phyloP scores from a whole-genome alignment of 1,139 yeast genomes.

The Saccharomycopsis hybrid region DNA sequence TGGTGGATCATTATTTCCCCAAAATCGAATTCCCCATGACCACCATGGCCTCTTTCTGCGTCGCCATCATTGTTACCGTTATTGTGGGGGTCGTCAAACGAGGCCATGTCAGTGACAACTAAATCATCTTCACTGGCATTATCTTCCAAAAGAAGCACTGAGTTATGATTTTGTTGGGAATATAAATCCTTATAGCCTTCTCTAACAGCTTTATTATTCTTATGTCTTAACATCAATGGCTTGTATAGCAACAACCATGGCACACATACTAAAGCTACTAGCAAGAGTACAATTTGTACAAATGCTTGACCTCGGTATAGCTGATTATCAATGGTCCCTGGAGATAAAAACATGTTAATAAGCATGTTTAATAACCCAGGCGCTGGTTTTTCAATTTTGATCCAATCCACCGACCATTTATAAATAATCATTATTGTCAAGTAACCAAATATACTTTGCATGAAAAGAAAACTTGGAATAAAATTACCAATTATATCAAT shows the following conservation, averaged over 20 bases:
- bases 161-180: conserved; percentile 19
- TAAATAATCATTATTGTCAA: conserved; percentile 76
- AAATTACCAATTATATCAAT: conserved; percentile 91
- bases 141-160: conserved; percentile 23
- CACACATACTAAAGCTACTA: conserved; percentile 80
- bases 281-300: conserved; percentile 67
- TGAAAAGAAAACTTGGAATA: conserved; percentile 86
- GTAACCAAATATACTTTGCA: conserved; percentile 96
- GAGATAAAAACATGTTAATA: conserved; percentile 91
- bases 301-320: conserved; percentile 79
- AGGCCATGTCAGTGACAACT: conserved; percentile 23
- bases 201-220: conserved; percentile 29
- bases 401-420: conserved; percentile 96
- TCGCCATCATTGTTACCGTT: conserved; percentile 22
- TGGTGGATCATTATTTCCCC: conserved; percentile 97
- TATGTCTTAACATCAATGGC: conserved; percentile 65
- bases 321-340: conserved; percentile 80
- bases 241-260: conserved; percentile 90
- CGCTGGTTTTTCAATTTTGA: conserved; percentile 63
- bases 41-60: conserved; percentile 39
- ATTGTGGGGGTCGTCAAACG: no score
- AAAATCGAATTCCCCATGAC: conserved; percentile 53
- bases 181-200: conserved; percentile 26
- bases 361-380: conserved; percentile 94
- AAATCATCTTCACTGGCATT: conserved; percentile 28